phyloP scores from a whole-genome alignment of 345 rosid species.

The Geranium rotundifolium region DNA sequence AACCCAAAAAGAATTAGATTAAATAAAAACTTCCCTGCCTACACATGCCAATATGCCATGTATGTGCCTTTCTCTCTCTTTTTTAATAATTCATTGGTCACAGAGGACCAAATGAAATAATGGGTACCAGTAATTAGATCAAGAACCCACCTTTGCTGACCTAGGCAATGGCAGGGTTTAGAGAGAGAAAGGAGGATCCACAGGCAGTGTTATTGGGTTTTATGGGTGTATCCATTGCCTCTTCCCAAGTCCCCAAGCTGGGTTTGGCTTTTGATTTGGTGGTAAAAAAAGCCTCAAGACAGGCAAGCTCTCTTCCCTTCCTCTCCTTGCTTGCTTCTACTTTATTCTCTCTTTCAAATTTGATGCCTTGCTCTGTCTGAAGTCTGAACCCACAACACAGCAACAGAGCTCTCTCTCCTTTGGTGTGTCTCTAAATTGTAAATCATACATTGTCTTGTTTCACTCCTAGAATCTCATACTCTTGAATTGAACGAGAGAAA shows the following conservation, averaged over 20 bases:
- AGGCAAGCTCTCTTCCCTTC: slow-evolving; percentile 13
- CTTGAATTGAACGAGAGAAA: slow-evolving; percentile 2
- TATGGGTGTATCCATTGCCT: slow-evolving; percentile 19
- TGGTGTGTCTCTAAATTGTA: slow-evolving; percentile 7
- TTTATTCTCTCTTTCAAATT: slow-evolving; percentile 41
- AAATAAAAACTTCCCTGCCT: no score
- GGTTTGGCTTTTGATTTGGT: slow-evolving; percentile 17
- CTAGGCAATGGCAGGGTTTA: slow-evolving; percentile 3
- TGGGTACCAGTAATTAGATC: neutral
- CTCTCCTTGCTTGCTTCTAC: slow-evolving; percentile 15
- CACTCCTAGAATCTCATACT: slow-evolving; percentile 2
- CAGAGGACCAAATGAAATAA: no score
- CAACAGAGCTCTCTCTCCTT: slow-evolving; percentile 18
- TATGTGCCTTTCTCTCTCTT: no score
- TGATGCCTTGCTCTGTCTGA: slow-evolving; percentile 31
- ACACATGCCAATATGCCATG: no score
- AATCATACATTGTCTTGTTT: slow-evolving; percentile 49
- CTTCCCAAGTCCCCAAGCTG: slow-evolving; percentile 10
- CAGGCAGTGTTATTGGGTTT: slow-evolving; percentile 10
- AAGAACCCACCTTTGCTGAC: slow-evolving; percentile 24
- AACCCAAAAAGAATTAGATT: no score
- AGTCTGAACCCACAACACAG: slow-evolving; percentile 25
- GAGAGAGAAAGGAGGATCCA: slow-evolving; percentile 2
- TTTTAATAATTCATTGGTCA: no score
- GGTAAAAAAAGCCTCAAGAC: slow-evolving; percentile 5